These are phyloP conservation scores for Dunaliella primolecta DNA, from an alignment of 139 green algal species.

Conservation along the genomic window DNA sequence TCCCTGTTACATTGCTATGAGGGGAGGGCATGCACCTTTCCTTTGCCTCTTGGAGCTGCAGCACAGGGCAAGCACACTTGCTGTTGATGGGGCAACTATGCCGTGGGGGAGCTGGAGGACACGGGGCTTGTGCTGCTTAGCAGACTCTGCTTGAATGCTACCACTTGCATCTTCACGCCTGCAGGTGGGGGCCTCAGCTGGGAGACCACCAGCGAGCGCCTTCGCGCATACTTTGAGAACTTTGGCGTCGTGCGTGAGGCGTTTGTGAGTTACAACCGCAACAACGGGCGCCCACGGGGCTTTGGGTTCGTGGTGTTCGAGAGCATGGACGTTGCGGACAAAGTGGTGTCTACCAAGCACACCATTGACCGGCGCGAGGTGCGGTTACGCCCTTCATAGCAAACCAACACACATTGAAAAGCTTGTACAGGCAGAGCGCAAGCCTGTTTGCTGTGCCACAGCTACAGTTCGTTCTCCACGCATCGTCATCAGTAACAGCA, in stretches of 20 bases:
- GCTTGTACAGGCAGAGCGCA: conserved; percentile 4
- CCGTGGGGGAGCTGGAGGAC: too few relatives aligned
- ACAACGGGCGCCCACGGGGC: conserved; percentile 80
- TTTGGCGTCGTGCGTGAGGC: conserved; percentile 82
- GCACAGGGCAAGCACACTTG: too few relatives aligned
- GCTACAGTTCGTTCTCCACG: background rate
- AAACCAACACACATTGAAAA: background rate
- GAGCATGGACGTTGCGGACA: conserved; percentile 81
- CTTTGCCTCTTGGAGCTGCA: too few relatives aligned
- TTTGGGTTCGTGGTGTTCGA: conserved; percentile 94
- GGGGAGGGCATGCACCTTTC: too few relatives aligned
- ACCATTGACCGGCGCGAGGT: conserved; percentile 91
- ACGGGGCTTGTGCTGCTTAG: too few relatives aligned
- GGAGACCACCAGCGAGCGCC: conserved; percentile 65
- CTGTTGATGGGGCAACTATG: too few relatives aligned
- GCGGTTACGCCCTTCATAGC: too few relatives aligned
- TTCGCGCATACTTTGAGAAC: conserved; percentile 82
- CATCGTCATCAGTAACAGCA: too few relatives aligned
- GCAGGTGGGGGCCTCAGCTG: conserved; percentile 72
- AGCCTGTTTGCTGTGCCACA: background rate
- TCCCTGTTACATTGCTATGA: background rate
- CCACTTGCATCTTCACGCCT: too few relatives aligned
- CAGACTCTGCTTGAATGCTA: too few relatives aligned
- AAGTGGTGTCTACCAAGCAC: conserved; percentile 81
- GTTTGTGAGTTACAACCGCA: conserved; percentile 85